Evolutionary conservation across 805 yeast genomes (phyloP), one percentile per base, ranked within the genome.

Genomic region (Metschnikowia matae): DNA sequence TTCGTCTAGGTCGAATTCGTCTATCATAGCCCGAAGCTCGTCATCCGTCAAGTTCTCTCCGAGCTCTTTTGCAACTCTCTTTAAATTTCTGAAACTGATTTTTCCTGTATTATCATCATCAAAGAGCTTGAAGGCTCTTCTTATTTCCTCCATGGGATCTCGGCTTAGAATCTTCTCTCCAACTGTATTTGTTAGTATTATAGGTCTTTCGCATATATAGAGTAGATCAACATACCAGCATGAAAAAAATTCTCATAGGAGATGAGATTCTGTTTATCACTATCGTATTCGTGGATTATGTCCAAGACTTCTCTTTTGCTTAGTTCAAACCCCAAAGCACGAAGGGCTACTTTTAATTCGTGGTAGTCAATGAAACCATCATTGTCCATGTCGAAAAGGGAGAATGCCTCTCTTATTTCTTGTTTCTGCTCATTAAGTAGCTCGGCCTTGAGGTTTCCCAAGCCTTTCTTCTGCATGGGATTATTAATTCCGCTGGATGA

Each of bases 1-100:
- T 49, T 89, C 96, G 65, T 94, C 97, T 46, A 91, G 71, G 69
- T 94, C 99, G 64, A 94, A 94, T 67, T 92, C 98, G 54, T 91
- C 96, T 56, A 94, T 94, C 99, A 94, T 94, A 4, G 97, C 97
- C 57, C 87, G 79, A 46, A 94, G 74, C 63, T 94, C 99, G 52
- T 89, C 96, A 58, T 94, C 99, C 5, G 89, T 84, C 51, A 94
- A 71, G 59, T 85, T 87, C 66, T 94, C 99, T 2, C 97, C 97
- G 51, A 94, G 71, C 57, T 92, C 97, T 59, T 87, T 87, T 10
- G 97, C 94, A 1, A 92, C 96, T 53, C 94, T 79, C 66, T 95
- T 81, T 52, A 94, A 76, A 63, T 90, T 87, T 56, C 91, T 79
- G 45, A 92, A 73, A 49, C 87, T 58, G 55, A 91, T 90, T 63